These are phyloP conservation scores for Coelastrella sp. DNA, from an alignment of 139 green algal species.

Conservation along the genomic window DNA sequence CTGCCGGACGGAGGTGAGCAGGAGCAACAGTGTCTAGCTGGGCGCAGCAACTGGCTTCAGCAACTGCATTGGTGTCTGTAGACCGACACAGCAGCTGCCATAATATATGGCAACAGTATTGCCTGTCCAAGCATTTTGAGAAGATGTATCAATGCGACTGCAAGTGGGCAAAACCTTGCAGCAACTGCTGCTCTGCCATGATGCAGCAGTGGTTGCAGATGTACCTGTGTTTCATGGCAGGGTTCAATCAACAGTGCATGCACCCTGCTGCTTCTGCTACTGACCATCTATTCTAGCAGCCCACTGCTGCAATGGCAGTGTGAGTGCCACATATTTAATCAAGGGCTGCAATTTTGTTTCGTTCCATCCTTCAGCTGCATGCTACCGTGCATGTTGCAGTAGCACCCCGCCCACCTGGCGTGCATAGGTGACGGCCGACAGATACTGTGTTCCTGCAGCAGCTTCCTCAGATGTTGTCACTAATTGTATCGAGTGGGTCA, in stretches of 20 bases:
- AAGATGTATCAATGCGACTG: no score
- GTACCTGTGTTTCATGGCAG: no score
- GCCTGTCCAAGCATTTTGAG: background rate
- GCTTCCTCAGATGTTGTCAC: background rate
- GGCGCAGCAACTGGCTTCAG: background rate
- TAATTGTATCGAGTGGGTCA: background rate
- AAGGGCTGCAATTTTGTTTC: no score
- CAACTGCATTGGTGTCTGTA: background rate
- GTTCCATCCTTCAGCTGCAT: no score
- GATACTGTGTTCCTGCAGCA: background rate
- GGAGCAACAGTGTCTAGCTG: background rate
- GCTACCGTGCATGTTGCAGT: no score
- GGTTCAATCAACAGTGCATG: no score
- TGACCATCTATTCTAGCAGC: no score
- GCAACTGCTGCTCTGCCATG: background rate
- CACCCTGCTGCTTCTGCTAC: no score
- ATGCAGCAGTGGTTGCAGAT: background rate
- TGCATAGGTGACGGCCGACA: no score
- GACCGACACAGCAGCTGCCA: background rate
- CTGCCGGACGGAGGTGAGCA: conserved; percentile 59
- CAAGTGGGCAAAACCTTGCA: background rate
- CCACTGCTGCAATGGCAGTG: no score
- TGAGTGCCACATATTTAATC: no score
- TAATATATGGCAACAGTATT: background rate
- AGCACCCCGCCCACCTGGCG: no score